Base-by-base conservation (phyloP, 345 rosid genomes). In the Populus nigra region DNA sequence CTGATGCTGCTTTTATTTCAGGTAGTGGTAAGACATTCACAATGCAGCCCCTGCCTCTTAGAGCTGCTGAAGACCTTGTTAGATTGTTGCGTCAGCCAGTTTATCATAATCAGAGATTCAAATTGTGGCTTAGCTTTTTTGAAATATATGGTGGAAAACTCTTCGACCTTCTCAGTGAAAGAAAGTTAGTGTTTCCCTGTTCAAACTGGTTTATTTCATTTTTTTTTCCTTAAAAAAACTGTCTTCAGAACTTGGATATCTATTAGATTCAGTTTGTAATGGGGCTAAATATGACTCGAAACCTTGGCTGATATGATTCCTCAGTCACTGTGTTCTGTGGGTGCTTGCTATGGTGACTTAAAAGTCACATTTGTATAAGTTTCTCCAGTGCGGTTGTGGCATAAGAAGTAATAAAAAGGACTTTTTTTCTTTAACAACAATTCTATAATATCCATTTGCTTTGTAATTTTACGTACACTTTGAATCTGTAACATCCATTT, bases 61-160 rank as follows among this genome's bases (percentile, higher is more conserved):
- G 97, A 74, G 97, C 98, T 74, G 87, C 82, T 71, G 89, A 91
- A 83, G 97, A 96, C 82, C 91, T 96, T 78, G 88, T 93, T 82
- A 90, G 97, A 88, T 86, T 80, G 84, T 85, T 93, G 90, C 92
- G 84, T 81, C 98, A 91, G 82, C 97, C 98, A 75, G 86, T 84
- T 76, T 93, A 96, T 81, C 89, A 85, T 33, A 88, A 89, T 83
- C 98, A 96, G 88, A 86, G 81, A 84, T 92, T 92, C 76, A 93
- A 91, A 86, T 82, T 96, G 86, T 96, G 98, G 98, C 97, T 96
- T 83, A 93, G 98, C 79, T 96, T 80, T 82, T 96, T 96, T 68
- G 99, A 96, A 88, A n/a, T n/a, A n/a, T n/a, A n/a, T n/a, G n/a
- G n/a, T 67, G 99, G 99, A 82, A 96, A 96, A 77, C 92, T 96